These are phyloP conservation scores for Yamadazyma taylorii DNA, from an alignment of 1,139 yeast species.

Conservation along the genomic window DNA sequence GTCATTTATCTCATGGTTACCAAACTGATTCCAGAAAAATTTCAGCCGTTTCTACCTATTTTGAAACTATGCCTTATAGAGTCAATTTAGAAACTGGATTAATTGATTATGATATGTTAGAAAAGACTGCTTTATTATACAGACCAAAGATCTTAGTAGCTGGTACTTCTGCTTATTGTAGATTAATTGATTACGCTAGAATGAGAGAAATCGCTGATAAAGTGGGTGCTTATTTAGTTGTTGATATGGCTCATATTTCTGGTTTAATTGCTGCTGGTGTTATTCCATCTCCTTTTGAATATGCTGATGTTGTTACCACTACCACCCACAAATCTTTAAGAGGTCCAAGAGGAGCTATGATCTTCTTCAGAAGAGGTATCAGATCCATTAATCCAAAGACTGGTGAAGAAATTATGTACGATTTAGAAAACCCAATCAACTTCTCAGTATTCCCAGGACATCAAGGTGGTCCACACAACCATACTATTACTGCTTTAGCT, in stretches of 20 bases:
- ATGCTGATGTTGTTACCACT: constrained; percentile 96
- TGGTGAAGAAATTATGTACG: constrained; percentile 86
- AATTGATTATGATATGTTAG: constrained; percentile 93
- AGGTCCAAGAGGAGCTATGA: constrained; percentile 99
- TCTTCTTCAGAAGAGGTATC: constrained; percentile 96
- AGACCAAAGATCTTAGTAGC: constrained; percentile 96
- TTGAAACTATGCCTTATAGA: constrained; percentile 98
- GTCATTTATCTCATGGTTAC: constrained; percentile 97
- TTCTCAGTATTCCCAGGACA: constrained; percentile 99
- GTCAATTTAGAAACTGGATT: constrained; percentile 88
- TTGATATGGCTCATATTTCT: constrained; percentile 98
- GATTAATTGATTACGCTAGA: constrained; percentile 91
- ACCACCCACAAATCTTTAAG: constrained; percentile 97
- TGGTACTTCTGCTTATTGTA: constrained; percentile 96
- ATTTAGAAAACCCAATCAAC: constrained; percentile 92
- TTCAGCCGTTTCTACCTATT: constrained; percentile 93
- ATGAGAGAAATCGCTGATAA: constrained; percentile 96
- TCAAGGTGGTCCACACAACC: constrained; percentile 99
- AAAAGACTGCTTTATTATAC: constrained; percentile 82
- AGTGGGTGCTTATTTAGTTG: constrained; percentile 93
- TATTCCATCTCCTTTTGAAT: constrained; percentile 92
- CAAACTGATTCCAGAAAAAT: constrained; percentile 95
- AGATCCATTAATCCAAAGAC: constrained; percentile 87
- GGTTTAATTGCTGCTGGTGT: constrained; percentile 97
- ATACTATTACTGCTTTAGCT: constrained; percentile 95